Conservation (phyloP, 2,329 filamentous ascomycete genomes). For the Monosporascus sp. region DNA sequence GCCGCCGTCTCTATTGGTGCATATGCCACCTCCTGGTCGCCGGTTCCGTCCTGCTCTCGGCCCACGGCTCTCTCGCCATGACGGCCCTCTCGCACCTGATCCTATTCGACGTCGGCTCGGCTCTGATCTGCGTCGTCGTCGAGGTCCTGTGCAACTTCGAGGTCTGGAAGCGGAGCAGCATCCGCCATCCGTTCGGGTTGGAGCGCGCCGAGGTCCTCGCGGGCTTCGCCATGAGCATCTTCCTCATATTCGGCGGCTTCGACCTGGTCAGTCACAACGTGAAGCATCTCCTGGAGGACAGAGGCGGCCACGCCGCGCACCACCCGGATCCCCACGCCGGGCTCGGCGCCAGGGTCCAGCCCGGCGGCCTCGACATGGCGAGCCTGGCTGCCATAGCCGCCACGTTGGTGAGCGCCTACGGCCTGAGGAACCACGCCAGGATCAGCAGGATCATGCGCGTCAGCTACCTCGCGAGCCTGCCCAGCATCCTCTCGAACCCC, state of each 20-base stretch:
- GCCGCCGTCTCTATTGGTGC: slow-evolving; percentile 79
- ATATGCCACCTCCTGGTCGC: slow-evolving; percentile 81
- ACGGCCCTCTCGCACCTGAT: slow-evolving; percentile 90
- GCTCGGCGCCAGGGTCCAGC: slow-evolving; percentile 45
- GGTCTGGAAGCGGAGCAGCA: slow-evolving; percentile 88
- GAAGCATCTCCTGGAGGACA: slow-evolving; percentile 79
- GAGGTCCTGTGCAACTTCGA: slow-evolving; percentile 96
- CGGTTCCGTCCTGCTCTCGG: slow-evolving; percentile 78
- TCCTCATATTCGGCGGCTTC: slow-evolving; percentile 94
- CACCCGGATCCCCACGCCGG: slow-evolving; percentile 59
- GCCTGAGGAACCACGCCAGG: slow-evolving; percentile 82
- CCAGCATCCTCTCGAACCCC: slow-evolving; percentile 86
- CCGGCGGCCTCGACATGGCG: slow-evolving; percentile 76
- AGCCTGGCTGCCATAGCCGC: slow-evolving; percentile 75
- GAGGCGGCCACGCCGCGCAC: slow-evolving; percentile 68
- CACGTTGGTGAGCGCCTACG: slow-evolving; percentile 80
- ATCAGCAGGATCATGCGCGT: slow-evolving; percentile 91
- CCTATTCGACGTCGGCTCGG: slow-evolving; percentile 91
- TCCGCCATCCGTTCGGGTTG: slow-evolving; percentile 89
- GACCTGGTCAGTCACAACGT: slow-evolving; percentile 91
- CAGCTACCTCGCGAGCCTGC: slow-evolving; percentile 73
- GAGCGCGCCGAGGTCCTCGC: slow-evolving; percentile 91
- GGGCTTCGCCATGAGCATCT: slow-evolving; percentile 92
- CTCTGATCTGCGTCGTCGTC: slow-evolving; percentile 83
- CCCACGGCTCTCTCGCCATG: slow-evolving; percentile 80